Conservation (phyloP, 2,329 filamentous ascomycete genomes). For the Didymella lethalis region DNA sequence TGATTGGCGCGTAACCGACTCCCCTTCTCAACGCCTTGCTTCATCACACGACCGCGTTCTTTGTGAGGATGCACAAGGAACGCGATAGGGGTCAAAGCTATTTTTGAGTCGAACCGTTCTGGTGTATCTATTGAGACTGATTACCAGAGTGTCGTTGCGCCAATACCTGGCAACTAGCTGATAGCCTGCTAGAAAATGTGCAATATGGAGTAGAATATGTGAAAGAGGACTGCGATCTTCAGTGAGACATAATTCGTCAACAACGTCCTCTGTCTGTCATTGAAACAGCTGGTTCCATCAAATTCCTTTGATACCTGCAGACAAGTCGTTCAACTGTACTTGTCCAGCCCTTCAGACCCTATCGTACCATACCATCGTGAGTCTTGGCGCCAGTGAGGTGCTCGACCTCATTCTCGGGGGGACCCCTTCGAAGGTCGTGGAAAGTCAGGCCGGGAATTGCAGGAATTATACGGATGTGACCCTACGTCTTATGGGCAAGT, state of each 20-base stretch:
- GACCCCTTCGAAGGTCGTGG: conserved; percentile 1
- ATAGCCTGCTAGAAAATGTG: not conserved
- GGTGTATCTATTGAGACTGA: not conserved
- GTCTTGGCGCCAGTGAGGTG: conserved; percentile 33
- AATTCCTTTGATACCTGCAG: not conserved
- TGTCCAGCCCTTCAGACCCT: not conserved
- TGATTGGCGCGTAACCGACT: conserved; percentile 25
- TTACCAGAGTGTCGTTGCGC: too few relatives aligned
- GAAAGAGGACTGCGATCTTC: not conserved
- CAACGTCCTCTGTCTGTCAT: not conserved
- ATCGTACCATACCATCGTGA: conserved; percentile 14
- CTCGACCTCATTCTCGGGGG: not conserved
- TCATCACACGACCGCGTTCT: conserved; percentile 7
- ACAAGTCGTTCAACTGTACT: not conserved
- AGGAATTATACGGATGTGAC: conserved; percentile 22
- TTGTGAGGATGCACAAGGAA: not conserved
- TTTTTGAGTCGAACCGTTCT: not conserved
- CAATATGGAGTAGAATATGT: not conserved
- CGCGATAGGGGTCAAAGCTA: not conserved
- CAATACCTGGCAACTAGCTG: too few relatives aligned
- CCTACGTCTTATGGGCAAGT: conserved; percentile 27
- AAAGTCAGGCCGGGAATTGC: conserved; percentile 25
- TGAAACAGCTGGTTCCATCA: not conserved
- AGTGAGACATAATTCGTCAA: not conserved
- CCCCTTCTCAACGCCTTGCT: conserved; percentile 11